Base-by-base conservation (phyloP, 2,329 filamentous ascomycete species). In the Sporothrix euskadiensis region DNA sequence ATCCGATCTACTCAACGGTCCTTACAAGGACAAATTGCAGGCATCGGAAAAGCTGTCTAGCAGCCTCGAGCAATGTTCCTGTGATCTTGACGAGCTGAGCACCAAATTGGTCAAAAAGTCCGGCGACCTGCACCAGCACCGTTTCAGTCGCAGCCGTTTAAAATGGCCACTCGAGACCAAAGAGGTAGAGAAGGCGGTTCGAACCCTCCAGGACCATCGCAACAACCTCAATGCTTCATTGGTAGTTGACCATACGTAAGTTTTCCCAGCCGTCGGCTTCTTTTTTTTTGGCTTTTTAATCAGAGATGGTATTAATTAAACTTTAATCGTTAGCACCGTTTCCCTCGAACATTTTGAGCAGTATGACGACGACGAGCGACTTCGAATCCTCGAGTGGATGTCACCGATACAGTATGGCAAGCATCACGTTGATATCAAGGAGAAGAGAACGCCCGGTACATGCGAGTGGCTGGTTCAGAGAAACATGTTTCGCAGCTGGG, bases 381-480 rank as follows among this genome's bases (percentile, higher is more conserved):
- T 59, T 8, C 7, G 61, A 30, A 74, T 75, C 10, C 66, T 77
- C 12, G 73, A 76, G 12, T 76, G 76, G 75, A 74, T 77, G 19
- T 76, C 74, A 4, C 22, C 44, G 0, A 72, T 77, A 16, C 49
- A 47, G 39, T 72, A 74, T 57, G 44, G 65, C 3, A 63, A 56
- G 30, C 71, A 76, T 52, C 75, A 77, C 66, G 16, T 47, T n/a
- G 56, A n/a, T 0, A 69, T 76, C n/a, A 65, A 30, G 6, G 72
- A 75, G 41, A 56, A 26, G 26, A 47, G 75, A 44, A 74, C 74
- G 19, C 1, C 22, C 0, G 14, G 35, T 10, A 72, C 71, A 4
- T 72, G 71, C 30, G 35, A 57, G 10, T 72, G 71, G 59, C 41
- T 77, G 35, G n/a, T 76, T 19, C 57, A 59, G 19, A 35, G 69